Base-by-base conservation (phyloP, 305 asterid species). In the Rubia peregrina region DNA sequence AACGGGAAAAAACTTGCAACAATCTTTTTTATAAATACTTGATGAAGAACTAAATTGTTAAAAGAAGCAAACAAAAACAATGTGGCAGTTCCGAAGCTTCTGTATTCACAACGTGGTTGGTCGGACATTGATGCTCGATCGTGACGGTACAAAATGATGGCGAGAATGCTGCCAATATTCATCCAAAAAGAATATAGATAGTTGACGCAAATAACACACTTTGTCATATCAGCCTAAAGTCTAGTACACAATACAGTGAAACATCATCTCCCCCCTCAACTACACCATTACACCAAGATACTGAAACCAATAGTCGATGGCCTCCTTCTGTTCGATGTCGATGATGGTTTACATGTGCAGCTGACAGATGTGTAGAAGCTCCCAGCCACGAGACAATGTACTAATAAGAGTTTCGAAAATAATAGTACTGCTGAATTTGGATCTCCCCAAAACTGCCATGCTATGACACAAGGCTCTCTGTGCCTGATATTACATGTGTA, bases 381-480 rank as follows among this genome's bases (percentile, higher is more conserved):
- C 49, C 51, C 9, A 30, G 38, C 61, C 38, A 53, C 33, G 19
- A 49, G 14, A 9, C 9, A 36, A 48, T 19, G 62, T 19, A 51
- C 22, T 51, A 12, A 21, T 44, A 53, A 55, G 19, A 55, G 57
- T 36, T 26, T 6, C 17, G 3, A 0, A 9, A 68, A 4, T 55
- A 12, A 41, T 66, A 3, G 10, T 72, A 62, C n/a, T 42, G 41
- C n/a, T 42, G 6, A 5, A n/a, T 48, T 14, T 24, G 19, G 67
- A 56, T 56, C 49, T 56, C 61, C 67, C 51, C 41, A 73, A 43
- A 57, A 66, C 26, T 57, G 59, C 16, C 24, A 8, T 66, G 53
- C 61, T 13, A 38, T 13, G 62, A 41, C 59, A 57, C 53, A 38
- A 43, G 51, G 67, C 55, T 65, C 46, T 14, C n/a, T 66, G 61